Base-by-base conservation (phyloP, 2,329 filamentous ascomycete species). In the Geosmithia flava region DNA sequence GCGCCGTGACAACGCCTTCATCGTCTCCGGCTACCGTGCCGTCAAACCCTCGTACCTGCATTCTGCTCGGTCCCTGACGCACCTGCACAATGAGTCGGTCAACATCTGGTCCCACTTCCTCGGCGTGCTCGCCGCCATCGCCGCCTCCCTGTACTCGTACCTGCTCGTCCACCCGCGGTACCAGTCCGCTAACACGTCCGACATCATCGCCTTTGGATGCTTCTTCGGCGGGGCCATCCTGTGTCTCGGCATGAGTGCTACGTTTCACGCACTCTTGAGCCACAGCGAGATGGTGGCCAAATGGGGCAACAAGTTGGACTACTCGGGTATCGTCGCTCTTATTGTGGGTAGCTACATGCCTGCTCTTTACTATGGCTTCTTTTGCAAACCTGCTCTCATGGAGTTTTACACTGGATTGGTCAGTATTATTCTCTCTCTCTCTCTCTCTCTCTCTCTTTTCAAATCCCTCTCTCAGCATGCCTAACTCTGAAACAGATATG, bases 321-420 rank as follows among this genome's bases (percentile, higher is more conserved):
- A 98, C 62, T 79, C 91, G 5, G 93, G 93, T 7, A 98, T 98
- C 56, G 87, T 97, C 29, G 79, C 83, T 45, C 69, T 98, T 55
- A 97, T 97, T 50, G 86, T 91, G 55, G 93, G 93, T 7, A 91
- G 85, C 61, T 95, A 91, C 60, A 79, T 97, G 44, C 90, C 93
- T 2, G 85, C 86, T 46, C 65, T 98, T 50, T 93, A 87, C 64
- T 95, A 94, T 63, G 89, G 84, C 3, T 88, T 95, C 62, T 87
- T 78, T 57, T 88, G 83, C 58, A 69, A 81, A 53, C 78, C 80
- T 3, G 58, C 62, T 7, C 62, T 91, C 57, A 80, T 88, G 68
- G 71, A 69, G 42, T 61, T 76, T 2, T 97, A 97, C 63, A 81
- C 90, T 69, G 76, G 71, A 15, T 81, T 87, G 74, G 86, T 89